phyloP scores from a whole-genome alignment of 2,329 filamentous ascomycete species.

The Xylariales sp. region DNA sequence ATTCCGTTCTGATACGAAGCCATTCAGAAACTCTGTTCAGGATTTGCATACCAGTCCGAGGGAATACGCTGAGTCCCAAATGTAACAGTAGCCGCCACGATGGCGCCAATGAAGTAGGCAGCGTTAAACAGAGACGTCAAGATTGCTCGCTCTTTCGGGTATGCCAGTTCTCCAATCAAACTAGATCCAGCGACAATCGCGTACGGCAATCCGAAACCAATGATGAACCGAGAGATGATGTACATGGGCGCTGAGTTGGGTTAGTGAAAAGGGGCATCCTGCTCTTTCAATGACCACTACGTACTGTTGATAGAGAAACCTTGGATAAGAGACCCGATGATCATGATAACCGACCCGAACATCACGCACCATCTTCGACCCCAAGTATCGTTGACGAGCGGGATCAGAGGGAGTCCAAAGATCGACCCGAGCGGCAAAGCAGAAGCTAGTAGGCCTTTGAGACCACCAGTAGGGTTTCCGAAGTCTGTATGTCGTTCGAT shows the following conservation, averaged over 20 bases:
- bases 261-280: not conserved
- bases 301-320: conserved; percentile 40
- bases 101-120: conserved; percentile 51
- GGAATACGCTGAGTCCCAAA: conserved; percentile 36
- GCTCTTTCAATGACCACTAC: conserved; percentile 13
- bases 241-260: conserved; percentile 51
- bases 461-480: conserved; percentile 24
- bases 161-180: conserved; percentile 55
- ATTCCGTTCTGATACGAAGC: too few relatives aligned
- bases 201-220: conserved; percentile 59
- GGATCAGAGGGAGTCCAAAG: conserved; percentile 45
- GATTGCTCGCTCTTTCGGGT: conserved; percentile 57
- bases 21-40: not conserved
- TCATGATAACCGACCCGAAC: conserved; percentile 47
- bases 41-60: conserved; percentile 22
- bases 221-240: conserved; percentile 52
- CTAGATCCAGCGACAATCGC: conserved; percentile 54
- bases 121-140: conserved; percentile 56
- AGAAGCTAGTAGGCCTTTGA: conserved; percentile 43
- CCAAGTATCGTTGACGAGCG: conserved; percentile 44
- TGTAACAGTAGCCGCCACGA: conserved; percentile 43
- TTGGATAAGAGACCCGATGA: conserved; percentile 48
- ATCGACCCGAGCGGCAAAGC: conserved; percentile 50
- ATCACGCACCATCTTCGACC: conserved; percentile 49
- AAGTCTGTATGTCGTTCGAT: conserved; percentile 19